These are phyloP conservation scores for Parasarocladium wereldwijsianum DNA, from an alignment of 2,329 filamentous ascomycete genomes.

Conservation along the genomic window DNA sequence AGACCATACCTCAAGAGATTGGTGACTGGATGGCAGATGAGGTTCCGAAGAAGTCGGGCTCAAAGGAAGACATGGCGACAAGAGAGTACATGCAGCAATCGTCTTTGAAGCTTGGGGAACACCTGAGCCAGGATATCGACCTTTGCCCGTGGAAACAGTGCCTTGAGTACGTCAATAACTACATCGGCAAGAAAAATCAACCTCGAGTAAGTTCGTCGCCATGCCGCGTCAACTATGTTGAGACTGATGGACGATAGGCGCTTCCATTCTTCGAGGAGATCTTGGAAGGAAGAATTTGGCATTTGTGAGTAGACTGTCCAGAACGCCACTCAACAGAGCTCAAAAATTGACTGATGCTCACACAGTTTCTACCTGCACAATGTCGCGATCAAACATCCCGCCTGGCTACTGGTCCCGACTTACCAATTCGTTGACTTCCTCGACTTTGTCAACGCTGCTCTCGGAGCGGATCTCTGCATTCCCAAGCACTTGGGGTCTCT, in stretches of 20 bases:
- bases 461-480: conserved; percentile 39
- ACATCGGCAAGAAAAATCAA: conserved; percentile 37
- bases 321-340: too few relatives aligned
- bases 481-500: conserved; percentile 33
- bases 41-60: too few relatives aligned
- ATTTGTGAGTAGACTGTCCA: conserved; percentile 48
- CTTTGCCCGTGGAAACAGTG: conserved; percentile 41
- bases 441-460: conserved; percentile 44
- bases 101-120: too few relatives aligned
- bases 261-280: conserved; percentile 41
- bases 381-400: conserved; percentile 27
- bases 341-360: not conserved
- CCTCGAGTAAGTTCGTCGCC: conserved; percentile 21
- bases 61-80: too few relatives aligned
- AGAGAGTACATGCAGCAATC: too few relatives aligned
- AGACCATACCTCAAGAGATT: too few relatives aligned
- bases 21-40: too few relatives aligned
- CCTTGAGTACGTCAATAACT: conserved; percentile 42
- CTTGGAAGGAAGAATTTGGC: conserved; percentile 51
- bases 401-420: conserved; percentile 55
- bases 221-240: not conserved
- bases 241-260: conserved; percentile 16
- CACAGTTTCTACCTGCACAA: conserved; percentile 53
- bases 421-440: conserved; percentile 52
- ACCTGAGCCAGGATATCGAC: conserved; percentile 10